phyloP scores from a whole-genome alignment of 228 moss, liverwort and hornwort genomes.

The Sphagnum magellanicum region DNA sequence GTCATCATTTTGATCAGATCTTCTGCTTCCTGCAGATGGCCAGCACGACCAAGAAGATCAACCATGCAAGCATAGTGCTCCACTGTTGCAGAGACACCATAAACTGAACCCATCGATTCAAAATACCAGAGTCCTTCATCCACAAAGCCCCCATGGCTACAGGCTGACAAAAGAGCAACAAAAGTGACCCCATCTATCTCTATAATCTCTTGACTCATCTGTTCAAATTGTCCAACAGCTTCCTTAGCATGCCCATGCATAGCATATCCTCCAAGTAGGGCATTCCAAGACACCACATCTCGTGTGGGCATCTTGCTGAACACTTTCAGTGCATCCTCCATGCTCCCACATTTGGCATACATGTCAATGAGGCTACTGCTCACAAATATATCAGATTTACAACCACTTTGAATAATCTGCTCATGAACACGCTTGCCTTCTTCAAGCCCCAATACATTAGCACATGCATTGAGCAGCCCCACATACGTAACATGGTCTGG shows the following conservation, averaged over 20 bases:
- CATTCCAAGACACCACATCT: constrained; percentile 5
- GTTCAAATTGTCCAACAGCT: constrained; percentile 1
- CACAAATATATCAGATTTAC: background rate
- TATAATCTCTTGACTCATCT: background rate
- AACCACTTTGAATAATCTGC: constrained; percentile 1
- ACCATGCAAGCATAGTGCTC: constrained; percentile 4
- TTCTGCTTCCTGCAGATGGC: constrained; percentile 5
- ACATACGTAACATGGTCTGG: constrained; percentile 1
- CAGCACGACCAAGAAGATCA: constrained; percentile 8
- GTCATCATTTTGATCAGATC: constrained; percentile 2
- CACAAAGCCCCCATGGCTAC: constrained; percentile 7
- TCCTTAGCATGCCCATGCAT: background rate
- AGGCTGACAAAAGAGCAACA: constrained; percentile 3
- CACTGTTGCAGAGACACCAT: background rate
- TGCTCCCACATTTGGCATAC: constrained; percentile 10
- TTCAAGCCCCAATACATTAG: constrained; percentile 1
- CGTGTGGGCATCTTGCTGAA: constrained; percentile 1
- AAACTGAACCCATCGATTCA: background rate
- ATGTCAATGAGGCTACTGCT: constrained; percentile 3
- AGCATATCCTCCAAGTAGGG: constrained; percentile 1
- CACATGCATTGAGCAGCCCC: constrained; percentile 1
- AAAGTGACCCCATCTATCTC: background rate
- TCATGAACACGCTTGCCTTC: constrained; percentile 6
- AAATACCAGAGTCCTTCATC: constrained; percentile 2
- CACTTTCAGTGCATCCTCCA: constrained; percentile 2